phyloP scores from a whole-genome alignment of 495 filamentous ascomycete genomes.

The Aspergillus ellipticus region DNA sequence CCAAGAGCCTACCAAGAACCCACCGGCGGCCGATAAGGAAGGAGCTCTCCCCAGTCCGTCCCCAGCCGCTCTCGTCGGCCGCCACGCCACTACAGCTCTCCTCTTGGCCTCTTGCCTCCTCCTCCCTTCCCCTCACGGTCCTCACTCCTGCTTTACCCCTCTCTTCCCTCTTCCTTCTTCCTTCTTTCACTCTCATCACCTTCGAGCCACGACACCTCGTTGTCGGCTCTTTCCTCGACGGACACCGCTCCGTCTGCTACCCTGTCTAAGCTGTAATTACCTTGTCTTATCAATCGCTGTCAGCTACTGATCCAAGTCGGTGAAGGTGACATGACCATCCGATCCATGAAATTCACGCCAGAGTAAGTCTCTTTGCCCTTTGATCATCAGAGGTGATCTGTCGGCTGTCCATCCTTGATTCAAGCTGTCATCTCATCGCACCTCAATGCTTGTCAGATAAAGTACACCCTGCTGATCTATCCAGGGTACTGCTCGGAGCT shows the following conservation, averaged over 20 bases:
- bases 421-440: too few relatives aligned
- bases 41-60: not conserved
- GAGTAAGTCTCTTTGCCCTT: slow-evolving; percentile 46
- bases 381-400: too few relatives aligned
- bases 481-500: slow-evolving; percentile 71
- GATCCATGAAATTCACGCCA: slow-evolving; percentile 68
- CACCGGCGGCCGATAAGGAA: too few relatives aligned
- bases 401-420: too few relatives aligned
- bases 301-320: not conserved
- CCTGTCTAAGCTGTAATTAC: not conserved
- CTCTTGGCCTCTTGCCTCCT: not conserved
- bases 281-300: slow-evolving; percentile 17
- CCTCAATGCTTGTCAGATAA: too few relatives aligned
- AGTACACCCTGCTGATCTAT: slow-evolving; percentile 12
- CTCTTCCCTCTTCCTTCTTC: slow-evolving; percentile 10
- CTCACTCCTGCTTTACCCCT: not conserved
- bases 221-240: not conserved
- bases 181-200: slow-evolving; percentile 8
- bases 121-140: slow-evolving; percentile 4
- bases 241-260: not conserved
- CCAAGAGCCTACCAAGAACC: too few relatives aligned
- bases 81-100: not conserved
- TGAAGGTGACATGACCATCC: slow-evolving; percentile 55
- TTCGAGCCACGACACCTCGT: not conserved
- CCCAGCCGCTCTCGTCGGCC: not conserved